Percentiles rank a stretch among this genome's conserved stretches.
Evolutionary conservation across 2,329 filamentous ascomycete genomes (phyloP).

Genomic region (Colletotrichum tofieldiae): DNA sequence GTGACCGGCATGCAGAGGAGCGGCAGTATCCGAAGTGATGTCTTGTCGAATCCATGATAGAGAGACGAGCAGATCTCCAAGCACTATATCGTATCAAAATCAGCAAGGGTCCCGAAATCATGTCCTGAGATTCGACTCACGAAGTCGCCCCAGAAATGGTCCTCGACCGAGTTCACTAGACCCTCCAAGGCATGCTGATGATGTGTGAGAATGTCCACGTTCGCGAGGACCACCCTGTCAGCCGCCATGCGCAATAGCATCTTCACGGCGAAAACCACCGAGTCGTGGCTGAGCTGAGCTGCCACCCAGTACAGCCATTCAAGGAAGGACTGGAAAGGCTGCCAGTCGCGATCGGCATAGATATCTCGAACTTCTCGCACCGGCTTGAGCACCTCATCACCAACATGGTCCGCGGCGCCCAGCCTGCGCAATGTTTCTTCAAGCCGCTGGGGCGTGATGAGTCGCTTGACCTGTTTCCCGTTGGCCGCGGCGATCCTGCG

Average conservation of each 20-base stretch:
- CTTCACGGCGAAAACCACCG: conserved; percentile 59
- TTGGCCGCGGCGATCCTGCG: conserved; percentile 66
- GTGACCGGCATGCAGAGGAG: conserved; percentile 72
- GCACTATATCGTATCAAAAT: conserved; percentile 59
- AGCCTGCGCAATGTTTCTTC: conserved; percentile 71
- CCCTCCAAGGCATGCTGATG: conserved; percentile 61
- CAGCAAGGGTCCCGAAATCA: neutral
- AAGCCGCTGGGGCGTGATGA: conserved; percentile 63
- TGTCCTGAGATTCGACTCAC: conserved; percentile 53
- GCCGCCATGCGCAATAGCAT: conserved; percentile 70
- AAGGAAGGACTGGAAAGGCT: conserved; percentile 60
- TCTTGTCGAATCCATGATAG: conserved; percentile 62
- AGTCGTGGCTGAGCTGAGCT: conserved; percentile 51
- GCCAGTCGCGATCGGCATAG: conserved; percentile 62
- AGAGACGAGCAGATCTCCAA: conserved; percentile 64
- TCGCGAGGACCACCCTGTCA: conserved; percentile 63
- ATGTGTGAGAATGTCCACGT: conserved; percentile 51
- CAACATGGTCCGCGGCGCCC: conserved; percentile 68
- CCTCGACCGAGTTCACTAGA: conserved; percentile 61
- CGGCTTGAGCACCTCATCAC: conserved; percentile 47
- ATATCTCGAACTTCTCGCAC: conserved; percentile 48
- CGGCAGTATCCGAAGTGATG: conserved; percentile 70
- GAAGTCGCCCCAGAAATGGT: conserved; percentile 56
- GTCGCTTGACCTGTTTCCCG: conserved; percentile 58
- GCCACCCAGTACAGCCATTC: conserved; percentile 59